Conservation (phyloP, 495 filamentous ascomycete species). For the Clavariopsis aquatica region DNA sequence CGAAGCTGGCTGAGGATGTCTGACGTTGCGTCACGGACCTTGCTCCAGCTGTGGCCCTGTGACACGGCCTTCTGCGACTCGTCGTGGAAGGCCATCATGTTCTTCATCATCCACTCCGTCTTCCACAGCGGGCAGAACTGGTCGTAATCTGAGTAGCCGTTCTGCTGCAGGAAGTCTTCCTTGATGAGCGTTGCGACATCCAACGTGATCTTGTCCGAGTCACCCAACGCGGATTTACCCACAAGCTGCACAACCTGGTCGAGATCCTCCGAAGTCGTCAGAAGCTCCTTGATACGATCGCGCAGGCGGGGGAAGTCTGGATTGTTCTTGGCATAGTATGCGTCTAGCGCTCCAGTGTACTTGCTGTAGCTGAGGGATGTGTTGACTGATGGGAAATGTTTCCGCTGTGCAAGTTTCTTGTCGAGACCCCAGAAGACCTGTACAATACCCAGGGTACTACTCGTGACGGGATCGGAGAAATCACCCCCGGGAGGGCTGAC, state of each 20-base stretch:
- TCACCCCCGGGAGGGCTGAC: slow-evolving; percentile 98
- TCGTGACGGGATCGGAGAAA: slow-evolving; percentile 98
- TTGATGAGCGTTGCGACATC: slow-evolving; percentile 91
- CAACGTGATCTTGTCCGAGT: slow-evolving; percentile 97
- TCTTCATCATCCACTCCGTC: slow-evolving; percentile 99
- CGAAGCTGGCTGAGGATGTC: slow-evolving; percentile 82
- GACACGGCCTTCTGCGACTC: slow-evolving; percentile 94
- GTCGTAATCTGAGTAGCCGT: slow-evolving; percentile 98
- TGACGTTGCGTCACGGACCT: slow-evolving; percentile 84
- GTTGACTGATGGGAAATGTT: slow-evolving; percentile 99
- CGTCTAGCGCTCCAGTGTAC: slow-evolving; percentile 83
- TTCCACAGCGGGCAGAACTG: slow-evolving; percentile 99
- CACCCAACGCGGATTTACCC: slow-evolving; percentile 92
- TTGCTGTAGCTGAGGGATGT: slow-evolving; percentile 96
- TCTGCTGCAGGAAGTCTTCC: slow-evolving; percentile 99
- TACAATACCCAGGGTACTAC: slow-evolving; percentile 91
- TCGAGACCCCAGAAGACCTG: slow-evolving; percentile 99
- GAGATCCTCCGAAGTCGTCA: slow-evolving; percentile 92
- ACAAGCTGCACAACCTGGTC: slow-evolving; percentile 99
- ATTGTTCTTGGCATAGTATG: slow-evolving; percentile 87
- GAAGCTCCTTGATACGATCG: slow-evolving; percentile 86
- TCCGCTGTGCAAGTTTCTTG: slow-evolving; percentile 98
- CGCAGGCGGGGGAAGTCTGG: slow-evolving; percentile 92
- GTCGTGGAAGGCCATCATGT: slow-evolving; percentile 96
- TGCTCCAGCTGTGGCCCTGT: slow-evolving; percentile 85